Conservation (phyloP, 176 grass and related monocot species). For the Rhynchospora pubera region DNA sequence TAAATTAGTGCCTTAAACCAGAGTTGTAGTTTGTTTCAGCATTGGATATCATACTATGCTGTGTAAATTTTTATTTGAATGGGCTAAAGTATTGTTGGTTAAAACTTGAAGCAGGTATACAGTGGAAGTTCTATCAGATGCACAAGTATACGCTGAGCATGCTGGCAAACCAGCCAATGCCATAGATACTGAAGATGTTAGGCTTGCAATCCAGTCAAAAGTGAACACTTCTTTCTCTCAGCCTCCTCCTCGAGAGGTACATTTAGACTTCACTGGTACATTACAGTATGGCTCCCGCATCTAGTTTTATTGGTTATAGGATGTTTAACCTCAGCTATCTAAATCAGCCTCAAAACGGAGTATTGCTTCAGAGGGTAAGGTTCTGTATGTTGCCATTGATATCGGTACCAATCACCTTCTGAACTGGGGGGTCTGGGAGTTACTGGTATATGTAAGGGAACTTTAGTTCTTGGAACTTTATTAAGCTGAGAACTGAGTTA, state of each 20-base stretch:
- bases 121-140: slow-evolving; percentile 70
- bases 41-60: not conserved
- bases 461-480: no score
- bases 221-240: slow-evolving; percentile 98
- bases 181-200: slow-evolving; percentile 83
- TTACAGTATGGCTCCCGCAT: not conserved
- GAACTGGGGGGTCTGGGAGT: not conserved
- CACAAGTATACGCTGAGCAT: slow-evolving; percentile 85
- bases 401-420: not conserved
- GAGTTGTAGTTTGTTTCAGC: not conserved
- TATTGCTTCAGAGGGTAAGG: not conserved
- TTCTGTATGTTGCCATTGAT: not conserved
- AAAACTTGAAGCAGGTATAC: slow-evolving; percentile 39
- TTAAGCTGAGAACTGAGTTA: not conserved
- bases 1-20: not conserved
- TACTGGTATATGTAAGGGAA: not conserved
- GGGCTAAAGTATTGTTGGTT: not conserved
- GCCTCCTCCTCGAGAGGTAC: slow-evolving; percentile 96
- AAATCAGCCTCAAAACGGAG: not conserved
- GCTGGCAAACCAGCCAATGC: slow-evolving; percentile 51
- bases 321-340: not conserved
- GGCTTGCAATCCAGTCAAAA: slow-evolving; percentile 88
- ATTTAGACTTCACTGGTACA: slow-evolving; percentile 1
- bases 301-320: not conserved
- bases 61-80: not conserved